Evolutionary conservation across 345 rosid genomes (phyloP).

Genomic region (Salix koriyanagi): DNA sequence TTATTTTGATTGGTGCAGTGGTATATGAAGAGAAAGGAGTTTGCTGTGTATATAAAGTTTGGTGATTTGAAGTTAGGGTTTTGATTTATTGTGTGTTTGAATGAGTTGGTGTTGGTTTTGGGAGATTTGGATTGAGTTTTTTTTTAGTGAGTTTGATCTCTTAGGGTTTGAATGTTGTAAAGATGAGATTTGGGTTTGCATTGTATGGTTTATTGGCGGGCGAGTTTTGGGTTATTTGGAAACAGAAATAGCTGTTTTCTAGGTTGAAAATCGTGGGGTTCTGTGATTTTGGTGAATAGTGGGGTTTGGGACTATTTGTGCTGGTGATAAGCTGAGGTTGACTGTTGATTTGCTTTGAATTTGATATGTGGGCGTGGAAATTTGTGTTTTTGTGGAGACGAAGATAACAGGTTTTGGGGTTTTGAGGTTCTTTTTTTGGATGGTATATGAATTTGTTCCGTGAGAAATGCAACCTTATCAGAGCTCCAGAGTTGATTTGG

Average conservation of each 20-base stretch:
- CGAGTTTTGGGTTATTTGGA: constrained; percentile 28
- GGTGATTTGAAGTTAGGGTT: constrained; percentile 59
- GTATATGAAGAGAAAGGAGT: constrained; percentile 23
- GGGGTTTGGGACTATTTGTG: neutral
- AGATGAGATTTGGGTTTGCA: constrained; percentile 64
- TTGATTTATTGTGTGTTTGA: constrained; percentile 28
- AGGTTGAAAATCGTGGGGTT: neutral
- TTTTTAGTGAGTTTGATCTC: constrained; percentile 37
- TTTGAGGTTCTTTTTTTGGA: constrained; percentile 28
- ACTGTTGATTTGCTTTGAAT: constrained; percentile 10
- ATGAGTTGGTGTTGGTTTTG: constrained; percentile 18
- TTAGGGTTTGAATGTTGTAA: constrained; percentile 55
- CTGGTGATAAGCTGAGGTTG: constrained; percentile 14
- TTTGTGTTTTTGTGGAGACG: constrained; percentile 29
- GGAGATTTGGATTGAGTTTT: constrained; percentile 25
- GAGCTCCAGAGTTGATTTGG: constrained; percentile 75
- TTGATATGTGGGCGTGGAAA: constrained; percentile 26
- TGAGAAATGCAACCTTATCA: constrained; percentile 78
- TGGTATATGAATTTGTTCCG: constrained; percentile 43
- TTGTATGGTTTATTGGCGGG: constrained; percentile 38
- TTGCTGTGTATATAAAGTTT: constrained; percentile 11
- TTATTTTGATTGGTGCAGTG: constrained; percentile 37
- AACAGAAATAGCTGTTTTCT: constrained; percentile 19
- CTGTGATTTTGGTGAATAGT: constrained; percentile 5
- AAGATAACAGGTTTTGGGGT: constrained; percentile 21